Base-by-base conservation (phyloP, 1,284 basidiomycete genomes). In the Pulveroboletus ridleyi region DNA sequence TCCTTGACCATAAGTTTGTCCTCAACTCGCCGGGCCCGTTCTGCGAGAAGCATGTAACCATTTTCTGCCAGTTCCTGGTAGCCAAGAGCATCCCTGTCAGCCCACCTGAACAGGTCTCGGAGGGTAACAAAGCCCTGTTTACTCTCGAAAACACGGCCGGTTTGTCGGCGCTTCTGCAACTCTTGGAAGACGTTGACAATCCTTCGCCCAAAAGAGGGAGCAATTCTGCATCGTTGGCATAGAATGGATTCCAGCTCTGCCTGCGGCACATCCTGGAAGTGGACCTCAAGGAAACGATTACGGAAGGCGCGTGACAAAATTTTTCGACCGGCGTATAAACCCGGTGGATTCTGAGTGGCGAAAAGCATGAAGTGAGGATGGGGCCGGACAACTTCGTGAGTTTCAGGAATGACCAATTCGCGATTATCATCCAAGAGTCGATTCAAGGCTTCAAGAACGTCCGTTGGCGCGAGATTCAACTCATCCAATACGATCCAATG, bases 401-500 rank as follows among this genome's bases (percentile, higher is more conserved):
- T 99, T 76, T 99, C 98, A 0, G 97, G 95, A 62, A 99, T 92
- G 61, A 99, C 86, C 18, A 99, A 84, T 78, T 99, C 98, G 61
- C 98, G 90, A 72, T 99, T 99, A 76, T 99, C 98, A 75, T 99
- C 98, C 39, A 99, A 84, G 18, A 99, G 84, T 57, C 98, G 90
- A 77, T 99, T 99, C 41, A 99, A 86, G 1, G 98, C 98, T 78
- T 99, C 98, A 23, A 99, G 86, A 4, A 99, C 98, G 72, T 99
- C 98, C 11, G 96, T 99, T 1, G 98, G 98, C 2, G 98, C 98
- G 55, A 99, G 81, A 77, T 99, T 99, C 68, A 99, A 85, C 77
- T 99, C 98, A 74, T 99, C 98, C 44, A 99, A 85, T 8, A 99
- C 98, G 67, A 99, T 95, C 98, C 98, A 99, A 76, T 99, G 92